Conservation (phyloP, 805 yeast genomes). For the Torulaspora maleeae region DNA sequence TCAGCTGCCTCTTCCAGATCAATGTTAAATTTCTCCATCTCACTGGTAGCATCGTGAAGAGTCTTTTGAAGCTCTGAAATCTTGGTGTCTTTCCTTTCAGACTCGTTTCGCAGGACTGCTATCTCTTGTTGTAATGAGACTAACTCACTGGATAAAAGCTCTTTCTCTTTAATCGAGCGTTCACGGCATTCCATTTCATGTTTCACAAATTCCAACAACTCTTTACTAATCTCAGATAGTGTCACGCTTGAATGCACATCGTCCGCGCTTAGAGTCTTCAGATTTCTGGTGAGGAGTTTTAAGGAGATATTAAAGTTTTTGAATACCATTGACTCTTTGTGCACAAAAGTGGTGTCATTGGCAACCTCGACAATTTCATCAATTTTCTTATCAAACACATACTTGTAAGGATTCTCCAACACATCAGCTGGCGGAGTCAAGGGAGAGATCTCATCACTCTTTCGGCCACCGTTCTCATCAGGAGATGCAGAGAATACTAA, state of each 20-base stretch:
- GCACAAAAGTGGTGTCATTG: conserved; percentile 9
- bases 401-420: conserved; percentile 21
- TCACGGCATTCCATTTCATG: conserved; percentile 6
- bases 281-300: conserved; percentile 6
- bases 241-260: conserved; percentile 5
- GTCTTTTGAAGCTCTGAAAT: conserved; percentile 4
- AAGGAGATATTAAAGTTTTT: conserved; percentile 9
- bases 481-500: conserved; percentile 10
- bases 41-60: conserved; percentile 3
- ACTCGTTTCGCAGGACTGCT: conserved; percentile 2
- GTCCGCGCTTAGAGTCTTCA: neutral
- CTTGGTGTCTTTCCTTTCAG: conserved; percentile 4
- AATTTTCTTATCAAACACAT: conserved; percentile 21
- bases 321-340: conserved; percentile 8
- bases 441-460: conserved; percentile 18
- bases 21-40: conserved; percentile 6
- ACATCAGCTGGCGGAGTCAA: conserved; percentile 19
- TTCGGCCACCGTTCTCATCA: conserved; percentile 2
- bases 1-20: conserved; percentile 11
- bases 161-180: conserved; percentile 3
- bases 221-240: conserved; percentile 10
- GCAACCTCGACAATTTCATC: conserved; percentile 6
- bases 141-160: conserved; percentile 3
- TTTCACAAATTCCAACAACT: conserved; percentile 6
- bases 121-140: conserved; percentile 1